Conservation (phyloP, 2,329 filamentous ascomycete genomes). For the Aureobasidium sp. region DNA sequence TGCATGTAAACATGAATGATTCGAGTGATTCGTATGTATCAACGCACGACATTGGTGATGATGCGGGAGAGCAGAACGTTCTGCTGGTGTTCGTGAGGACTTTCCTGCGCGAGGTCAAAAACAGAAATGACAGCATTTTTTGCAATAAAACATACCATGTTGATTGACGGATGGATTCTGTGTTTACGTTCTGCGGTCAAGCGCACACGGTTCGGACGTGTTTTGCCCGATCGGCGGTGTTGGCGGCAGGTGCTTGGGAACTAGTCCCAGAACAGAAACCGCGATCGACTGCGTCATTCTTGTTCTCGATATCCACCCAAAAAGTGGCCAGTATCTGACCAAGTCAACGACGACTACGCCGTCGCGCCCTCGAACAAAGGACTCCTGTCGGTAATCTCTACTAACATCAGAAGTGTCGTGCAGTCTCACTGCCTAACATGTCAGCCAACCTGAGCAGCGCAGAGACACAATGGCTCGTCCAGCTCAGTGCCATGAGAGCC, state of each 20-base stretch:
- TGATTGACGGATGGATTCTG: not conserved
- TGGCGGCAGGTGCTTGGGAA: not conserved
- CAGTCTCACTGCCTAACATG: slow-evolving; percentile 21
- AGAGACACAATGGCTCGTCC: slow-evolving; percentile 70
- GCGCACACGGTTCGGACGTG: not conserved
- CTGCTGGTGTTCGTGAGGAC: slow-evolving; percentile 96
- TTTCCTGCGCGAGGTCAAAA: slow-evolving; percentile 52
- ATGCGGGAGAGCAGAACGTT: slow-evolving; percentile 87
- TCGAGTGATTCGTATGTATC: not conserved
- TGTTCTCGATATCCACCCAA: not conserved
- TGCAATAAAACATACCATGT: not conserved
- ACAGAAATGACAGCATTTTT: not conserved
- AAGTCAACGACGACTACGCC: not conserved
- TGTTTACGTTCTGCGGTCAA: slow-evolving; percentile 1
- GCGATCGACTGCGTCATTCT: slow-evolving; percentile 1
- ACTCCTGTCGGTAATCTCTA: not conserved
- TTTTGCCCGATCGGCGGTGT: not conserved
- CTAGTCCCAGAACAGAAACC: not conserved
- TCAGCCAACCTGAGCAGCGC: slow-evolving; percentile 31
- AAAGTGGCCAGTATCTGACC: not conserved
- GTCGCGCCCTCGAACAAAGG: not conserved
- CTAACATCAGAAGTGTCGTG: not conserved
- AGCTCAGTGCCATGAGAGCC: slow-evolving; percentile 77
- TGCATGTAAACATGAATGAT: not conserved
- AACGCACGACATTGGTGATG: slow-evolving; percentile 88